Evolutionary conservation across 73 alveolate species (phyloP).

Genomic region (Effrenium voratum): DNA sequence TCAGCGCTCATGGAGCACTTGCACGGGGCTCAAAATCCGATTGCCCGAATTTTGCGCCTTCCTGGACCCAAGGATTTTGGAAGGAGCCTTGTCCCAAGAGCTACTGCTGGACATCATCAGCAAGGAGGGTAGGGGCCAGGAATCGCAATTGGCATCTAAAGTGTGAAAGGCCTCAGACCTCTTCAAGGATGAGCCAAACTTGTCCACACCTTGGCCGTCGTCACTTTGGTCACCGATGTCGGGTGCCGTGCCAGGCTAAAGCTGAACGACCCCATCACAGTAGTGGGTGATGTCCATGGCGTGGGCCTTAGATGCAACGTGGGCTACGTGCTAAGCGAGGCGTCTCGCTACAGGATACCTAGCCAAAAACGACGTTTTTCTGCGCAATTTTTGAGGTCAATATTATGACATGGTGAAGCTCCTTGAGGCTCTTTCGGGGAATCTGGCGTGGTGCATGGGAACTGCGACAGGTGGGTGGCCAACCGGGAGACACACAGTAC

Average conservation of each 20-base stretch:
- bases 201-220: slow-evolving; percentile 89
- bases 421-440: too few relatives aligned
- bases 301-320: slow-evolving; percentile 61
- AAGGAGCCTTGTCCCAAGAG: slow-evolving; percentile 89
- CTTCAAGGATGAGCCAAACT: slow-evolving; percentile 98
- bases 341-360: neutral
- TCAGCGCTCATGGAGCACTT: slow-evolving; percentile 82
- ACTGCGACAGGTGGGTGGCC: slow-evolving; percentile 24
- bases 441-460: too few relatives aligned
- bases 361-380: neutral
- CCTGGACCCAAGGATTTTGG: slow-evolving; percentile 36
- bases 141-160: slow-evolving; percentile 95
- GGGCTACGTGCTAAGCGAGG: neutral
- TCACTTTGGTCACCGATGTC: neutral
- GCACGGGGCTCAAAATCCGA: neutral
- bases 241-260: slow-evolving; percentile 13
- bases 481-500: slow-evolving; percentile 96
- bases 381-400: neutral
- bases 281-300: slow-evolving; percentile 98
- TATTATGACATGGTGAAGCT: slow-evolving; percentile 67
- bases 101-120: slow-evolving; percentile 95
- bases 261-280: slow-evolving; percentile 96
- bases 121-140: slow-evolving; percentile 96
- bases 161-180: slow-evolving; percentile 95
- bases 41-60: neutral